Evolutionary conservation across 163 green algal genomes (phyloP), one percentile per base, ranked within the genome.

Genomic region (Scenedesmus sp.): DNA sequence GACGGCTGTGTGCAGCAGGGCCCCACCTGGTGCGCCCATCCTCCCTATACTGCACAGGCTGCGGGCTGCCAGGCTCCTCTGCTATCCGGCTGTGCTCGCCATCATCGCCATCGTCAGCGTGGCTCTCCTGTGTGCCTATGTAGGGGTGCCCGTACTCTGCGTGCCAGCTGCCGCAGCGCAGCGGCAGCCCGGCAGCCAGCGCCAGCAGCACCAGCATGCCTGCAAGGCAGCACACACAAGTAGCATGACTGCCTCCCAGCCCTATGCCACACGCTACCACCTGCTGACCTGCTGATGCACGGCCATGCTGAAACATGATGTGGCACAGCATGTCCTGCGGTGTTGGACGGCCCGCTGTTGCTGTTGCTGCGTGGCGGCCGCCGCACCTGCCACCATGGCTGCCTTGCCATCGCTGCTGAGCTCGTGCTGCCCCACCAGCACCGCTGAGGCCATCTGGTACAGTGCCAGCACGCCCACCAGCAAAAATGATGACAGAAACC

Each of bases 401-500:
- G 16, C 52, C 23, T 70, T 87, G 4, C 73, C 76, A 13, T 5
- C 1, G 2, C 54, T 23, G 34, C 60, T 59, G 4, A 91, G 15
- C 20, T 82, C 7, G 5, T 74, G 52, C 46, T 83, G 56, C 1
- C 83, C 91, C 8, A 84, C 73, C 85, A 87, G 66, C 56, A 94
- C 82, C 59, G 93, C 90, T 67, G 87, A 86, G 8, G 13, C 93
- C n/a, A 93, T 90, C 88, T 94, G 93, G 66, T 90, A 94, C 6
- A 93, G 60, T n/a, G 93, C 93, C 2, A 94, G 34, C 7, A 76
- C 26, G 20, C 52, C 83, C 9, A 94, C 93, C 0, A 94, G 62
- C 10, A 82, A 26, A 64, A 92, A 94, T 2, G 77, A 70, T 5
- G 89, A 81, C 4, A 89, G 79, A 62, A 94, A 94, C 52, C 93